Base-by-base conservation (phyloP, 352 stramenopile genomes). In the Globisporangium solare region DNA sequence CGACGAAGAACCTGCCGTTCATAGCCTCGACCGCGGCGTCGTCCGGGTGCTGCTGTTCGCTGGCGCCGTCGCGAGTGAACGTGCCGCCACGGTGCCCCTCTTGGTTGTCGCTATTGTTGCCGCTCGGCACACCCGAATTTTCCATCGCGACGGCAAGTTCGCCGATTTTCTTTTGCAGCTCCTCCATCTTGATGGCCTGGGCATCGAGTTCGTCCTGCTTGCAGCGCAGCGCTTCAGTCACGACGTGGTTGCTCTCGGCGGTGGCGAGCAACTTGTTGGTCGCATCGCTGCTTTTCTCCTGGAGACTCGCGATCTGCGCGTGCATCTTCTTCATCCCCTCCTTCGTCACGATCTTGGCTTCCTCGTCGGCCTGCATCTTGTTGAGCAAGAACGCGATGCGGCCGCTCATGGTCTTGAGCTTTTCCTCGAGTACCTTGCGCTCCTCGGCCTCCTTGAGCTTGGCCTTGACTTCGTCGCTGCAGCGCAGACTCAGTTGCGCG, bases 351-450 rank as follows among this genome's bases (percentile, higher is more conserved):
- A 97, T 88, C 55, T 94, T 97, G 45, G 86, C 88, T 59, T 98
- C 95, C 69, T 98, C 94, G 59, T 98, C 94, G 11, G 86, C 89
- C 61, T 99, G 93, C 78, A 99, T 96, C 64, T 97, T 98, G 74
- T 98, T 98, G 47, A 99, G 85, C 39, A 99, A 57, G 65, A 98
- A 98, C 17, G 86, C 86, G 3, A 98, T 73, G 5, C 95, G 89
- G 0, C 89, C 86, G 59, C 92, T 95, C 66, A 98, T 85, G 14
- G 89, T 98, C 51, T 88, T 85, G 55, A 98, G 67, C 64, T 98
- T 98, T 51, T 98, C 94, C 40, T 98, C 85, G 0, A 96, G 80
- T n/a, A 88, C 80, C 32, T 96, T 96, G 31, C 88, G 74, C 47
- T 96, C 84, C 47, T 98, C 94, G 6, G 93, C 76, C 56, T 97